Conservation (phyloP, 2,329 filamentous ascomycete species). For the Chaetomium sp. region DNA sequence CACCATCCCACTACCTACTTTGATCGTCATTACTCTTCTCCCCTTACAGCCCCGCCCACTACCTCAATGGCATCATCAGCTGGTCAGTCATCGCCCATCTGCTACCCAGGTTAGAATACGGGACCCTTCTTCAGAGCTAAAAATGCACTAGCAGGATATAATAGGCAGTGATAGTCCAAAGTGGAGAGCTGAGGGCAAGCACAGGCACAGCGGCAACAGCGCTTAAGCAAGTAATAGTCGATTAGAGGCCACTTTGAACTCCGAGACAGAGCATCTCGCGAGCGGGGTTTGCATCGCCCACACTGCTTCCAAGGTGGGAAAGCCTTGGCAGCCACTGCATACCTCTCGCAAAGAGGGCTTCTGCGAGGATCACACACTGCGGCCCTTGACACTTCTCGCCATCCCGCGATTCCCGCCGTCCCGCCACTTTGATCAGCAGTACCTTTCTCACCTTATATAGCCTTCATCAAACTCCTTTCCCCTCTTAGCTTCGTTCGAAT, state of each 20-base stretch:
- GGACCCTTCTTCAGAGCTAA: background rate
- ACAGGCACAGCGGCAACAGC: background rate
- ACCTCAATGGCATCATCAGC: background rate
- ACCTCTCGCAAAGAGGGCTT: background rate
- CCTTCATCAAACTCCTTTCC: too few relatives aligned
- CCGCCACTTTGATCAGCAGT: too few relatives aligned
- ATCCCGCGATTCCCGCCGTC: too few relatives aligned
- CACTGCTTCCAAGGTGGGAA: conserved; percentile 5
- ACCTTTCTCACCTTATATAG: too few relatives aligned
- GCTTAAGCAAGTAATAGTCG: conserved; percentile 1
- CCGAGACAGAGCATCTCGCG: too few relatives aligned
- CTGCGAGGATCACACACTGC: background rate
- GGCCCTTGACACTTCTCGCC: too few relatives aligned
- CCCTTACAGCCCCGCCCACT: background rate
- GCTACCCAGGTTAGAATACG: background rate
- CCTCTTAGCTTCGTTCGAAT: too few relatives aligned
- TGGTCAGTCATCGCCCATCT: background rate
- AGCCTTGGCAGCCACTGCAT: background rate
- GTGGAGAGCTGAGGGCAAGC: background rate
- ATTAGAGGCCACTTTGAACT: conserved; percentile 2
- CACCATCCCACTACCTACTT: background rate
- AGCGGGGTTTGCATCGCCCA: too few relatives aligned
- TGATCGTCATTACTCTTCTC: background rate
- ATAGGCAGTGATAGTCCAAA: background rate
- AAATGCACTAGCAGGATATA: background rate